These are phyloP conservation scores for Rhynchosporium secalis DNA, from an alignment of 2,329 filamentous ascomycete genomes.

Conservation along the genomic window DNA sequence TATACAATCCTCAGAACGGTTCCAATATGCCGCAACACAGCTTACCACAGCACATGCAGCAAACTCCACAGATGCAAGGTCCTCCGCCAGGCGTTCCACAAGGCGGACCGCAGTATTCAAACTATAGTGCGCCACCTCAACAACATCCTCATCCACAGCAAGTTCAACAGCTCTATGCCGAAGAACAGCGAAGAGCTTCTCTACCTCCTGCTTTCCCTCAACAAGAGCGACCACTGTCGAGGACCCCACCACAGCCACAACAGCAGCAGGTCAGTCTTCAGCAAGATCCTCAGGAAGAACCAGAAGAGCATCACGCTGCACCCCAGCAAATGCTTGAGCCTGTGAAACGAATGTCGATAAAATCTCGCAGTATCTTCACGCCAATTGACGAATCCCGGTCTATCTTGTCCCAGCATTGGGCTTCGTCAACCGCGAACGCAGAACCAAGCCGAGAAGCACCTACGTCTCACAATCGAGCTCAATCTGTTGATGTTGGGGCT, in stretches of 20 bases:
- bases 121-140: slow-evolving; percentile 41
- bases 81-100: slow-evolving; percentile 42
- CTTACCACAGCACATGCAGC: slow-evolving; percentile 36
- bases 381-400: slow-evolving; percentile 93
- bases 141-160: slow-evolving; percentile 44
- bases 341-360: slow-evolving; percentile 51
- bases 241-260: slow-evolving; percentile 61
- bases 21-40: slow-evolving; percentile 30
- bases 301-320: slow-evolving; percentile 47
- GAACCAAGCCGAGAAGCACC: slow-evolving; percentile 35
- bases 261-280: slow-evolving; percentile 54
- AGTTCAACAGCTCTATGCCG: slow-evolving; percentile 68
- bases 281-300: slow-evolving; percentile 50
- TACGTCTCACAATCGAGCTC: slow-evolving; percentile 51
- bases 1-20: slow-evolving; percentile 69
- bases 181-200: slow-evolving; percentile 73
- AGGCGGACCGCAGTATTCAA: slow-evolving; percentile 45
- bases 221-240: slow-evolving; percentile 54
- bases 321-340: slow-evolving; percentile 54
- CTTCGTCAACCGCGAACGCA: slow-evolving; percentile 56
- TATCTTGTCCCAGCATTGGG: slow-evolving; percentile 80
- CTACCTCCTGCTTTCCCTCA: slow-evolving; percentile 68
- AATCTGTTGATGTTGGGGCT: slow-evolving; percentile 63
- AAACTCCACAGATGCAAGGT: slow-evolving; percentile 37
- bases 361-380: slow-evolving; percentile 81